A percentile compares a stretch with the other conserved stretches of the same genome.
These are phyloP conservation scores for Yarrowia bubula DNA, from an alignment of 805 yeast genomes.

Conservation along the genomic window DNA sequence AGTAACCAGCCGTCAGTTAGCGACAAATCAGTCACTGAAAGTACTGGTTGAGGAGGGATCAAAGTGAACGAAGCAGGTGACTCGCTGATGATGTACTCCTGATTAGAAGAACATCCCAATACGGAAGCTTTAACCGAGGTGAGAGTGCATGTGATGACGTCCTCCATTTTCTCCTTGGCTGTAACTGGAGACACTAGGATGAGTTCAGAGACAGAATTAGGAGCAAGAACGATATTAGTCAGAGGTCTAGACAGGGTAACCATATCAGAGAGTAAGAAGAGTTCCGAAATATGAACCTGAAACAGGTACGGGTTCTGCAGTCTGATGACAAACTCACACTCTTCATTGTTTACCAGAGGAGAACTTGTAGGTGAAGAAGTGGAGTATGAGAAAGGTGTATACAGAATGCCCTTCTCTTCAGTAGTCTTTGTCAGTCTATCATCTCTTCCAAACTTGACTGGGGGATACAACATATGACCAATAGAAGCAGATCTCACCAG, in stretches of 20 bases:
- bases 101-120: not conserved
- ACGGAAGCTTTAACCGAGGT: conserved; percentile 39
- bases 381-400: conserved; percentile 10
- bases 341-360: conserved; percentile 57
- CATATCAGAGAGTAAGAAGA: conserved; percentile 34
- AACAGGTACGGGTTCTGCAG: conserved; percentile 81
- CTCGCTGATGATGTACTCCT: conserved; percentile 2
- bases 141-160: conserved; percentile 52
- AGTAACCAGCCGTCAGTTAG: conserved; percentile 65
- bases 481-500: conserved; percentile 51
- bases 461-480: conserved; percentile 15
- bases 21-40: conserved; percentile 52
- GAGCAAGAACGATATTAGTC: conserved; percentile 36
- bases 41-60: conserved; percentile 57
- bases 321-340: conserved; percentile 53
- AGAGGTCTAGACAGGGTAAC: conserved; percentile 31
- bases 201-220: conserved; percentile 33
- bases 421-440: not conserved
- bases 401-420: conserved; percentile 31
- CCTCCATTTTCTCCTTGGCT: conserved; percentile 47
- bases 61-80: conserved; percentile 34
- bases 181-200: conserved; percentile 39
- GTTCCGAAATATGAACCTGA: conserved; percentile 55
- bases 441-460: conserved; percentile 16
- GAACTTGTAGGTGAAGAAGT: not conserved